These are phyloP conservation scores for Pontederia crassipes DNA, from an alignment of 176 grass and related monocot genomes.

Conservation along the genomic window DNA sequence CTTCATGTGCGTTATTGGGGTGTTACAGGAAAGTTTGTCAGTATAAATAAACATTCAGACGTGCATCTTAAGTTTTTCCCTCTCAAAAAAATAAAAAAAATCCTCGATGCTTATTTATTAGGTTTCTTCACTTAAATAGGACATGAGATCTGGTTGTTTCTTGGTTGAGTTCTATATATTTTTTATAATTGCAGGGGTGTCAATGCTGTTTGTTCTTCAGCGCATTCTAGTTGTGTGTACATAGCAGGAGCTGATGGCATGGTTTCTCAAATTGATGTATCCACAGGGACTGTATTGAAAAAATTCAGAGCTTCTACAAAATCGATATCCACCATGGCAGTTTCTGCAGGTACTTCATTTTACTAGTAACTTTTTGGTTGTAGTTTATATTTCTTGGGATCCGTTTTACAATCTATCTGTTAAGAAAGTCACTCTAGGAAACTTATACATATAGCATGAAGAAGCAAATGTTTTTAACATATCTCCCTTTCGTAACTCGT, in stretches of 20 bases:
- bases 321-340: slow-evolving; percentile 63
- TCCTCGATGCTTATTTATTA: too few species aligned
- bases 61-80: too few species aligned
- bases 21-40: too few species aligned
- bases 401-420: too few species aligned
- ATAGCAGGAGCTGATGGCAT: slow-evolving; percentile 81
- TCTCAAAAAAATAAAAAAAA: too few species aligned
- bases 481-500: too few species aligned
- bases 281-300: slow-evolving; percentile 34
- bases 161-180: not conserved
- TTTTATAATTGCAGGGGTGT: slow-evolving; percentile 49
- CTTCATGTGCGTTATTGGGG: too few species aligned
- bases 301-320: slow-evolving; percentile 69
- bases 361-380: not conserved
- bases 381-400: not conserved
- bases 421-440: too few species aligned
- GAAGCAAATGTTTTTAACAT: too few species aligned
- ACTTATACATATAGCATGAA: too few species aligned
- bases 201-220: slow-evolving; percentile 54
- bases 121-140: not conserved
- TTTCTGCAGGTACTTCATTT: slow-evolving; percentile 68
- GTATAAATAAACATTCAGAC: too few species aligned
- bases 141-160: not conserved
- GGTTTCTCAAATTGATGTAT: slow-evolving; percentile 71
- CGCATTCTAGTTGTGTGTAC: slow-evolving; percentile 38